Evolutionary conservation across 176 grass and related monocot species (phyloP).

Genomic region (Carex cristatella): DNA sequence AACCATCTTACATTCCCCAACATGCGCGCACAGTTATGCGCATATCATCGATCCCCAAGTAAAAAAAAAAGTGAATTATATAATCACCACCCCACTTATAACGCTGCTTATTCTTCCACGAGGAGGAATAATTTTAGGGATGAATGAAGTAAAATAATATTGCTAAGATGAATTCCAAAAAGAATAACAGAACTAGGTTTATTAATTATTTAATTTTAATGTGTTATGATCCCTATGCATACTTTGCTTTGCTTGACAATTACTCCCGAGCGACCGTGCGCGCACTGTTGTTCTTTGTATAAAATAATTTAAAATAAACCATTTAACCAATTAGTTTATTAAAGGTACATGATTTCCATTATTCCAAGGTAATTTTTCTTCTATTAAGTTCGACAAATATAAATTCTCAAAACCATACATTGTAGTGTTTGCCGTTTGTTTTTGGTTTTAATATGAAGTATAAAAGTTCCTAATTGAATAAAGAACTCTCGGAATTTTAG

Average conservation of each 20-base stretch:
- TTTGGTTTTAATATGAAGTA: not conserved
- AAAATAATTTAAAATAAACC: not conserved
- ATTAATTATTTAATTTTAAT: not conserved
- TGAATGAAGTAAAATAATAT: not conserved
- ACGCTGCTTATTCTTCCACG: slow-evolving; percentile 8
- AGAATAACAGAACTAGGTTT: slow-evolving; percentile 4
- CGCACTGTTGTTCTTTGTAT: not conserved
- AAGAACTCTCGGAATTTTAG: not conserved
- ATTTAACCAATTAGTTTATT: not conserved
- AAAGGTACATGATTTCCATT: not conserved
- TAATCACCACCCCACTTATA: slow-evolving; percentile 14
- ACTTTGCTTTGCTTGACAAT: slow-evolving; percentile 15
- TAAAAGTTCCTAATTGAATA: not conserved
- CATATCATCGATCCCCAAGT: not conserved
- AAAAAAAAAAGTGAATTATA: not conserved
- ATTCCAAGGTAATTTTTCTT: not conserved
- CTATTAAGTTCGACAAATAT: not conserved
- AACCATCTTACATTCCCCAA: slow-evolving; percentile 21
- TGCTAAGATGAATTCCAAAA: not conserved
- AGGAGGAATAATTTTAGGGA: slow-evolving; percentile 25
- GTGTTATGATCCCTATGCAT: slow-evolving; percentile 1
- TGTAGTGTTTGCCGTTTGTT: not conserved
- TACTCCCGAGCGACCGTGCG: not conserved
- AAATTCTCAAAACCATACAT: not conserved
- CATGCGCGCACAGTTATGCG: not conserved